Conservation (phyloP, 768 basidiomycete species). For the Arthromyces matolae region DNA sequence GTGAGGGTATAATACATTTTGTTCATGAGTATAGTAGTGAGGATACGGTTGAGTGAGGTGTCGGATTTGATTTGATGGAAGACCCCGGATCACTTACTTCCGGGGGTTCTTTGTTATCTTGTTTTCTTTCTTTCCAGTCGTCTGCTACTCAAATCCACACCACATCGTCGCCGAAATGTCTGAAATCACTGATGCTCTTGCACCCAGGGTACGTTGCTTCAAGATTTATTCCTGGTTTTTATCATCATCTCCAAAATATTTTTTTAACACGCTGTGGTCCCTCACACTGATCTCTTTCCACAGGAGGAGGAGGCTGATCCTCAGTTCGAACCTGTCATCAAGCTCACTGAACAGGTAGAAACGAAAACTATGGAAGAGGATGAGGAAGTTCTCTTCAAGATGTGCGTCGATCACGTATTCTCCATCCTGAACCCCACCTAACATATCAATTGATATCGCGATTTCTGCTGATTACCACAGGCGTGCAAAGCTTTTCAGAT, state of each 20-base stretch:
- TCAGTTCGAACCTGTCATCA: slow-evolving; percentile 95
- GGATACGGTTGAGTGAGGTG: not conserved
- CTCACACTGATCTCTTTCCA: too few species aligned
- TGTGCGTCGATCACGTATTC: slow-evolving; percentile 57
- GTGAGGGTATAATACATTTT: slow-evolving; percentile 30
- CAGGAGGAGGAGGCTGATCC: slow-evolving; percentile 81
- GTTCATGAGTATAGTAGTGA: slow-evolving; percentile 10
- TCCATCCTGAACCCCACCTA: slow-evolving; percentile 29
- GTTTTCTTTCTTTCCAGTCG: slow-evolving; percentile 15
- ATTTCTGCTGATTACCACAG: slow-evolving; percentile 37
- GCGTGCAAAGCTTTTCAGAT: slow-evolving; percentile 98
- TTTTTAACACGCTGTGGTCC: too few species aligned
- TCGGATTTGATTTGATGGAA: not conserved
- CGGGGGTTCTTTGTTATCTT: slow-evolving; percentile 16
- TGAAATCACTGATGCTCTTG: slow-evolving; percentile 60
- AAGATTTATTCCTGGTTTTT: slow-evolving; percentile 10
- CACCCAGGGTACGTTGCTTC: slow-evolving; percentile 58
- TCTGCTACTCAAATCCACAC: slow-evolving; percentile 19
- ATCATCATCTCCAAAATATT: slow-evolving; percentile 13
- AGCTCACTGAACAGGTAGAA: slow-evolving; percentile 93
- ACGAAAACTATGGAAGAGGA: slow-evolving; percentile 95
- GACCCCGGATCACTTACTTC: slow-evolving; percentile 18
- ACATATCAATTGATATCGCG: slow-evolving; percentile 16
- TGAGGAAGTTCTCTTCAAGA: slow-evolving; percentile 91
- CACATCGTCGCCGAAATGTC: slow-evolving; percentile 43